Conservation (phyloP, 1,284 basidiomycete species). For the Trametes pubescens region DNA sequence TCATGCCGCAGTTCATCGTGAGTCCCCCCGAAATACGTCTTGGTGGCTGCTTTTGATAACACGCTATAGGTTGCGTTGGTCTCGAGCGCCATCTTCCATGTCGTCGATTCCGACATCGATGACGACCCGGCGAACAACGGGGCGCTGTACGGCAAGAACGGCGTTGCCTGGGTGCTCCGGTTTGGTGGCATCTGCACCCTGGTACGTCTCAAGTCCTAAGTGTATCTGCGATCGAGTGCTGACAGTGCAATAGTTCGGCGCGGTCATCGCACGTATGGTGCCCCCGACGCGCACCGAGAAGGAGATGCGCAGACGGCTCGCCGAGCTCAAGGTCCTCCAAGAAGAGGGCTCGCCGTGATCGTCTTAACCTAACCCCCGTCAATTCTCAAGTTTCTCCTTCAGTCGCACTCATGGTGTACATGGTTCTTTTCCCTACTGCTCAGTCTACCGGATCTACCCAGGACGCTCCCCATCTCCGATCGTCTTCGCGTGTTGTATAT, state of each 20-base stretch:
- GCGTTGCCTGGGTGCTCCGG: conserved; percentile 92
- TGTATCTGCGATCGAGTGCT: neutral
- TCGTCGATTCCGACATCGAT: conserved; percentile 64
- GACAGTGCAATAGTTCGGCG: conserved; percentile 56
- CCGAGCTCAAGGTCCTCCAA: conserved; percentile 76
- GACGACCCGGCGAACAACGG: conserved; percentile 54
- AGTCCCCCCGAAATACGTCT: conserved; percentile 42
- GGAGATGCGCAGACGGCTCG: conserved; percentile 84
- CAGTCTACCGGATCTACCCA: conserved; percentile 14
- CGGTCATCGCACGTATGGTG: conserved; percentile 79
- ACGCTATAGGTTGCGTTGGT: conserved; percentile 83
- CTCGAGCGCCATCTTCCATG: conserved; percentile 86
- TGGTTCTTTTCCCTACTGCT: conserved; percentile 7
- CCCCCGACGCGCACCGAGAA: conserved; percentile 90
- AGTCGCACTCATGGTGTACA: conserved; percentile 3
- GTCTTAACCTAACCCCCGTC: neutral
- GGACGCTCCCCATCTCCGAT: conserved; percentile 15
- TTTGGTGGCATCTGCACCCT: conserved; percentile 91
- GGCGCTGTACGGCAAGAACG: conserved; percentile 82
- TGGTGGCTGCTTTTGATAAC: neutral
- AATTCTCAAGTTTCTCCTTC: neutral
- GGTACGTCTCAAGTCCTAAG: conserved; percentile 45
- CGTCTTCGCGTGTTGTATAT: conserved; percentile 27
- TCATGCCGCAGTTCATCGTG: conserved; percentile 92
- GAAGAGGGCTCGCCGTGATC: conserved; percentile 61